Evolutionary conservation across 116 monocot genomes (phyloP), one percentile per base, ranked within the genome.

Genomic region (Cymodocea nodosa): DNA sequence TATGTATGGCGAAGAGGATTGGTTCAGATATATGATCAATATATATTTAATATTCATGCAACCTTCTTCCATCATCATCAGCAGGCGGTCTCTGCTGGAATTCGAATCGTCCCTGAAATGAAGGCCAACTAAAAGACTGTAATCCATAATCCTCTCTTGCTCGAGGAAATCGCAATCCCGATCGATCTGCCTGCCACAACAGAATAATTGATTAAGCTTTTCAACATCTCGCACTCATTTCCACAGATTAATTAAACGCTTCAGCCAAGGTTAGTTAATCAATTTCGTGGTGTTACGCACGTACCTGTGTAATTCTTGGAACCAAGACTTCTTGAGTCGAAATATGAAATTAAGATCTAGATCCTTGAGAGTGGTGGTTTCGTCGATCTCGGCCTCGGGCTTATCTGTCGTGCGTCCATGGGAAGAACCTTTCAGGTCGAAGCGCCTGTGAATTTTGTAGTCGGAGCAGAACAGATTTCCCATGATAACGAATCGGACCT

Each of bases 401-500:
- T 86, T 97, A 62, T 87, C 88, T 5, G 92, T 97, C 8, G 73
- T 84, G 9, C 95, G 87, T 4, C 95, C 95, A 67, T 81, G 91
- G 3, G 95, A 97, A 60, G 95, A 97, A 23, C 95, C 95, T 71
- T 97, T 97, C 54, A 97, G 67, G 52, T 97, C 95, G 50, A 90
- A 97, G 44, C 97, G 83, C 50, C 88, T 77, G 59, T 97, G 91
- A 54, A 97, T 97, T 4, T 76, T 57, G 63, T 84, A 88, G 25
- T 88, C 92, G 1, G 91, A 66, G 83, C 85, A 86, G 76, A 97
- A 97, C 23, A 97, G 69, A 68, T 97, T 97, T 16, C 97, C 97
- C 97, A 97, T 97, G 70, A 97, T 91, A 25, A 97, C 92, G 79
- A 97, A 97, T 4, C 97, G 85, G 6, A 97, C 97, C 97, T 97